Evolutionary conservation across 148 eudicot species (phyloP).

Genomic region (Rhododendron ovatum): DNA sequence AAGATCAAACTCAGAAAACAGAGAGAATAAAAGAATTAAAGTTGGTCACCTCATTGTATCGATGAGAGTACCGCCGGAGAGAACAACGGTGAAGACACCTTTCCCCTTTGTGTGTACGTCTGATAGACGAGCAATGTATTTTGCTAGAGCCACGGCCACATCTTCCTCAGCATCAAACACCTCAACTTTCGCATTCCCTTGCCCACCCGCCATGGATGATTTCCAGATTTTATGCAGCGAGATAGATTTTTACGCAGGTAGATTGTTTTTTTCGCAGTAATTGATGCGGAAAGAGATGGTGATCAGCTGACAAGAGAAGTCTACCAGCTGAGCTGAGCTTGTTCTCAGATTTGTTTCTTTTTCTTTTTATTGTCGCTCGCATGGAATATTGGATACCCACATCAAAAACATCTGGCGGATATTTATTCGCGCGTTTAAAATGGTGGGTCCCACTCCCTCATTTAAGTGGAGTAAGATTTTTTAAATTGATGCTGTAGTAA

Average conservation of each 20-base stretch:
- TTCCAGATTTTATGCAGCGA: neutral
- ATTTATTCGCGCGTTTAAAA: no score
- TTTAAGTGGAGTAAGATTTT: no score
- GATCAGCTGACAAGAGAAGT: neutral
- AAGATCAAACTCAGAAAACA: neutral
- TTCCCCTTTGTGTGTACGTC: constrained; percentile 36
- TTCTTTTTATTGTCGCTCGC: neutral
- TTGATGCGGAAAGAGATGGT: neutral
- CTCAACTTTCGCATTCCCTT: constrained; percentile 22
- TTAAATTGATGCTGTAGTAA: no score
- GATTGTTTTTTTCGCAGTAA: neutral
- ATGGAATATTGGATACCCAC: no score
- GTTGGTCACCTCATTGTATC: constrained; percentile 50
- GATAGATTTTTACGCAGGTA: neutral
- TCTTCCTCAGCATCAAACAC: constrained; percentile 52
- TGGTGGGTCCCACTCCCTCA: no score
- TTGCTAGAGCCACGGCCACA: constrained; percentile 48
- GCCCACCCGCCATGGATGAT: constrained; percentile 8
- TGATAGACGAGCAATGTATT: constrained; percentile 53
- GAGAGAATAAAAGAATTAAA: neutral
- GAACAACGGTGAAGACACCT: constrained; percentile 60
- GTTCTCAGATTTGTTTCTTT: no score
- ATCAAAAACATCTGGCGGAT: no score
- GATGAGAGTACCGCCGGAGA: constrained; percentile 78
- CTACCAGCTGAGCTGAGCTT: no score